Base-by-base conservation (phyloP, 1,139 yeast genomes). In the Williopsis jadinii region DNA sequence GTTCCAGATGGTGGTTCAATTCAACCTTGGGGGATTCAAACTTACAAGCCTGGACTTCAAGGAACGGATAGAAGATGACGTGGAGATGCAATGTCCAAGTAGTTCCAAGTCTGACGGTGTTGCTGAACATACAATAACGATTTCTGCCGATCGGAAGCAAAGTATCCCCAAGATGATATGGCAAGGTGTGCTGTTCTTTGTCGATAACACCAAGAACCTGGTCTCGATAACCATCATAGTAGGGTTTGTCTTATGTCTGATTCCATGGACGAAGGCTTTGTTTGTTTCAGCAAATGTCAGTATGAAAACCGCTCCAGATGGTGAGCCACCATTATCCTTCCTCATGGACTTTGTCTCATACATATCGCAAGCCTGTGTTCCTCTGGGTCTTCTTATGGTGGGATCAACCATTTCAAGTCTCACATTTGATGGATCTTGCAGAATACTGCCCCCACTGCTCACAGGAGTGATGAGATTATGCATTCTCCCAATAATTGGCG, bases 381-480 rank as follows among this genome's bases (percentile, higher is more conserved):
- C 97, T 1, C 66, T 86, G 46, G 97, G 97, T 2, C 68, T 90
- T 45, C 59, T 85, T 38, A 59, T 90, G 43, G 62, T 88, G 31
- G 97, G 97, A 2, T 95, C 94, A 11, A 86, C 95, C 3, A 74
- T 90, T 36, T 81, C 95, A 1, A 66, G 95, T 38, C 68, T 90
- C 41, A 65, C n/a, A 87, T 58, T 84, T 87, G 1, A 58, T 68
- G 3, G 87, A 88, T 2, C 80, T 84, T 59, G 47, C 51, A 8
- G 38, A 39, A 27, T 51, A 51, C 5, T 50, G 45, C 32, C 84
- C 95, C 90, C 78, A 77, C 55, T 62, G 75, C 3, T 70, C 79
- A 1, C 51, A 68, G 1, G 49, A 65, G 6, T 69, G 1, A 15
- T 38, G 11, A 34, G 52, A 26, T 40, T 49, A 6, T 38, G 42